phyloP scores from a whole-genome alignment of 23 red algal species.

The Gracilaria gracilis region DNA sequence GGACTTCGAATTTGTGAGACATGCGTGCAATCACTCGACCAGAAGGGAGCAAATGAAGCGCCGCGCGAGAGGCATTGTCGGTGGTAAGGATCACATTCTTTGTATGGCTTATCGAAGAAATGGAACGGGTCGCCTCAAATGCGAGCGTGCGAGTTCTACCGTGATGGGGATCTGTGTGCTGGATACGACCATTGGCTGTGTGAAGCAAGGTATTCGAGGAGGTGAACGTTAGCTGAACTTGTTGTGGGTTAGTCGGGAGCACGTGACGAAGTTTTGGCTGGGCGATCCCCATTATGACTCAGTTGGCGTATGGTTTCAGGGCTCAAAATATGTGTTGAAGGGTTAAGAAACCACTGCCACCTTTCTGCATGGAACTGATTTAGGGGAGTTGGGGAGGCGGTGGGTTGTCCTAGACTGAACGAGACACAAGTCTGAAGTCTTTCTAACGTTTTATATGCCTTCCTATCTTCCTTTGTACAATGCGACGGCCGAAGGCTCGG shows the following conservation, averaged over 20 bases:
- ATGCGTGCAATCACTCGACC: slow-evolving; percentile 42
- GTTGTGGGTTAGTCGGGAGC: slow-evolving; percentile 18
- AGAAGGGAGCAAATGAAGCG: slow-evolving; percentile 49
- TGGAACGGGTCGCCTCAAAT: slow-evolving; percentile 51
- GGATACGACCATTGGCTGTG: slow-evolving; percentile 57
- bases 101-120: slow-evolving; percentile 30
- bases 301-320: neutral
- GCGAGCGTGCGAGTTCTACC: slow-evolving; percentile 65
- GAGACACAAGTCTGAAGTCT: too few relatives aligned
- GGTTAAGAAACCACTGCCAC: neutral
- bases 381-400: too few relatives aligned
- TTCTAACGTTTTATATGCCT: too few relatives aligned
- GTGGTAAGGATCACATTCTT: slow-evolving; percentile 42
- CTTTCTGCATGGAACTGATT: neutral
- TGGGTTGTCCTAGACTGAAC: too few relatives aligned
- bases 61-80: slow-evolving; percentile 43
- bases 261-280: slow-evolving; percentile 62
- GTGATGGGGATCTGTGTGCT: slow-evolving; percentile 52
- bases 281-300: slow-evolving; percentile 23
- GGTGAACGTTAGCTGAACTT: slow-evolving; percentile 27
- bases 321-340: neutral
- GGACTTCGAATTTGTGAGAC: slow-evolving; percentile 47
- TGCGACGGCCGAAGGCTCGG: too few relatives aligned
- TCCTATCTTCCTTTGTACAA: too few relatives aligned
- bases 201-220: slow-evolving; percentile 23